Conservation (phyloP, 2,329 filamentous ascomycete species). For the Acrocalymma vagum region DNA sequence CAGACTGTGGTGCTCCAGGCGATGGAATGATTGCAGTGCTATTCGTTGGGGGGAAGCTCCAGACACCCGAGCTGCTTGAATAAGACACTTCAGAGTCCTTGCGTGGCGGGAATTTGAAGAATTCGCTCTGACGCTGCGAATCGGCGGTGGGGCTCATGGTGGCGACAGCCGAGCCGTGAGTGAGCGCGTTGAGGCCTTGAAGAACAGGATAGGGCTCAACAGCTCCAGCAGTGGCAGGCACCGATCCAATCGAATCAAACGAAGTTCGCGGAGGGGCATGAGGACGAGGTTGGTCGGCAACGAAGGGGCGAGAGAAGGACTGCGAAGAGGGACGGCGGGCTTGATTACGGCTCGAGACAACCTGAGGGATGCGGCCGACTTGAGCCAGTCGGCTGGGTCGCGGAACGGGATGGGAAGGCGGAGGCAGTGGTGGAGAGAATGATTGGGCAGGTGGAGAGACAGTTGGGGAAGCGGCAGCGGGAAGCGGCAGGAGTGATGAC, state of each 20-base stretch:
- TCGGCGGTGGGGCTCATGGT: slow-evolving; percentile 39
- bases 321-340: slow-evolving; percentile 73
- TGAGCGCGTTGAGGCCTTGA: slow-evolving; percentile 41
- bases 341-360: slow-evolving; percentile 72
- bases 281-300: slow-evolving; percentile 53
- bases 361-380: slow-evolving; percentile 85
- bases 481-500: slow-evolving; percentile 2
- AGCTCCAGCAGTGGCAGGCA: slow-evolving; percentile 36
- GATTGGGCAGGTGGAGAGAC: slow-evolving; percentile 9
- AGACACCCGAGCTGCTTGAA: slow-evolving; percentile 71
- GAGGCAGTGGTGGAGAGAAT: slow-evolving; percentile 33
- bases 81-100: slow-evolving; percentile 75
- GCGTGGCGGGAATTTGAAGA: slow-evolving; percentile 76
- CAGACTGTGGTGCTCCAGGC: slow-evolving; percentile 68
- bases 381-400: slow-evolving; percentile 75
- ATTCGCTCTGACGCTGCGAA: slow-evolving; percentile 61
- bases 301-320: slow-evolving; percentile 88
- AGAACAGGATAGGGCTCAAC: slow-evolving; percentile 45
- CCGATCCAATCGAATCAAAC: slow-evolving; percentile 37
- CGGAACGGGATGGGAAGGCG: slow-evolving; percentile 40
- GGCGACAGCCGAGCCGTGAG: slow-evolving; percentile 49
- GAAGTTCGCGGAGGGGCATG: slow-evolving; percentile 41
- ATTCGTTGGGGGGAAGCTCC: slow-evolving; percentile 64
- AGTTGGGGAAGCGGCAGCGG: slow-evolving; percentile 1
- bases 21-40: slow-evolving; percentile 71